phyloP scores from a whole-genome alignment of 371 early-diverging fungal species.

The Mucor saturninus region DNA sequence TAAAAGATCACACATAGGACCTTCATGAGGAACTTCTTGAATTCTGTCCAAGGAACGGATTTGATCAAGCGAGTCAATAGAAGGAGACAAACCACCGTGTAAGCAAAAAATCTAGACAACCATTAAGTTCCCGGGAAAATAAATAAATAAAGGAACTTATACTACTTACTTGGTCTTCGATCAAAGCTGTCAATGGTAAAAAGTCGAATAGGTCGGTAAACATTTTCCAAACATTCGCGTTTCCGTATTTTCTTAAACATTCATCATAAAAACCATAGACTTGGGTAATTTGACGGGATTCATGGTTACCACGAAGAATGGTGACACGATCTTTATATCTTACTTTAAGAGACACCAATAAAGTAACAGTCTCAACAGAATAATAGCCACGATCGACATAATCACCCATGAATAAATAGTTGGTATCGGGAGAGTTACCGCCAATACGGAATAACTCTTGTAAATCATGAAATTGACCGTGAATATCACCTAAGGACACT shows the following conservation, averaged over 20 bases:
- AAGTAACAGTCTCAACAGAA: constrained; percentile 96
- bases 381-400: constrained; percentile 99
- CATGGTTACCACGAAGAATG: constrained; percentile 98
- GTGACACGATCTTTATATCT: constrained; percentile 97
- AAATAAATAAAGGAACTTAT: background rate
- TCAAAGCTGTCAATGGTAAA: constrained; percentile 95
- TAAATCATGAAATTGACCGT: constrained; percentile 99
- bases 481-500: constrained; percentile 75
- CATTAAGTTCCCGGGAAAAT: background rate
- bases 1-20: constrained; percentile 97
- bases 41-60: constrained; percentile 96
- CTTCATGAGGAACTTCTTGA: constrained; percentile 99
- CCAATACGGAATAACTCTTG: constrained; percentile 98
- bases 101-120: constrained; percentile 85
- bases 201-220: constrained; percentile 99
- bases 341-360: constrained; percentile 94
- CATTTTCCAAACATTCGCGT: constrained; percentile 98
- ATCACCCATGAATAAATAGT: constrained; percentile 99
- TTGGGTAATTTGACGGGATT: constrained; percentile 98
- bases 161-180: constrained; percentile 49
- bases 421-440: constrained; percentile 96
- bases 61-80: constrained; percentile 96
- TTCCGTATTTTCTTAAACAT: constrained; percentile 96
- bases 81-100: constrained; percentile 99
- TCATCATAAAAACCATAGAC: constrained; percentile 99